phyloP scores from a whole-genome alignment of 495 filamentous ascomycete species.

The Penicillium arizonense region DNA sequence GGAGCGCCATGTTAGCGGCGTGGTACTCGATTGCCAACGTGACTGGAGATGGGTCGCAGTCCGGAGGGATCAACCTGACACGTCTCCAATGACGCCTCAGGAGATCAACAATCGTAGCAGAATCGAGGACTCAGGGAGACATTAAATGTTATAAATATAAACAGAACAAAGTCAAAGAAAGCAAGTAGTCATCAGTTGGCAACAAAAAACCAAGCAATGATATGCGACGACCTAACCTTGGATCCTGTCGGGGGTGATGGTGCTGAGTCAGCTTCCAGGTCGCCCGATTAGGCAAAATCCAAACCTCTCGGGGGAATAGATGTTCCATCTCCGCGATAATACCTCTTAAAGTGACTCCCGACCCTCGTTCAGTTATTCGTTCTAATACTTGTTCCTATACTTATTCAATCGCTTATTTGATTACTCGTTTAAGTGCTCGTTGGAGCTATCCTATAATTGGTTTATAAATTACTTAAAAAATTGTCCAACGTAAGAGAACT shows the following conservation, averaged over 20 bases:
- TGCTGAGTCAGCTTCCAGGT: neutral
- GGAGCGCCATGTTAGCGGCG: slow-evolving; percentile 18
- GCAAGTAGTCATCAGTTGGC: slow-evolving; percentile 10
- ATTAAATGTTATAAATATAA: slow-evolving; percentile 14
- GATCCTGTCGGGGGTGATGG: neutral
- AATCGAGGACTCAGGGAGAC: slow-evolving; percentile 15
- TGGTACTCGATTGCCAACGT: slow-evolving; percentile 10
- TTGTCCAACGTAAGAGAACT: no score
- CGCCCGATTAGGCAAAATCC: slow-evolving; percentile 2
- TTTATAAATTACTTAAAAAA: no score
- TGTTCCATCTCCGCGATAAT: no score
- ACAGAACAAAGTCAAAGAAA: slow-evolving; percentile 11
- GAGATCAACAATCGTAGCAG: slow-evolving; percentile 23
- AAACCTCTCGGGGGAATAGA: neutral
- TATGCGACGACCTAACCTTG: slow-evolving; percentile 13
- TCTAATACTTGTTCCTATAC: no score
- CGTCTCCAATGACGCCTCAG: slow-evolving; percentile 29
- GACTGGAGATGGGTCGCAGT: slow-evolving; percentile 7
- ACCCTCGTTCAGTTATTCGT: no score
- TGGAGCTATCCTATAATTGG: no score
- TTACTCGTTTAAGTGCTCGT: no score
- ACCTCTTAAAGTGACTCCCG: no score
- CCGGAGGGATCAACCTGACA: slow-evolving; percentile 27
- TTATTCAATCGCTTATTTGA: no score
- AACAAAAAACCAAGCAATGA: slow-evolving; percentile 5